Evolutionary conservation across 495 filamentous ascomycete genomes (phyloP).

Genomic region (Trichoderma parareesei): DNA sequence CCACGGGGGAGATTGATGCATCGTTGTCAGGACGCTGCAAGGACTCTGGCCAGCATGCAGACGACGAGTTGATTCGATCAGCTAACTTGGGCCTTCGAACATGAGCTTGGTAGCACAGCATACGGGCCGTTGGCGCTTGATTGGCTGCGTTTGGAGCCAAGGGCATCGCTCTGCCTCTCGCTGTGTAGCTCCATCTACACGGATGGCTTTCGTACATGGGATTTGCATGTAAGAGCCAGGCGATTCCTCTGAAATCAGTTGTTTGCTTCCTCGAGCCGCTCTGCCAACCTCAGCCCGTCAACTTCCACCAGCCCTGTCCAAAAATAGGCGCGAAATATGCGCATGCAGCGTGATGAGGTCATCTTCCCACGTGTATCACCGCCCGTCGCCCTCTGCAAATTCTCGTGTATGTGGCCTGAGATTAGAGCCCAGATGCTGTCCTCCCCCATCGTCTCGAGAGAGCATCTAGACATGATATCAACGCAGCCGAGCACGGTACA

Average conservation of each 20-base stretch:
- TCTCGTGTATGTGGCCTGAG: neutral
- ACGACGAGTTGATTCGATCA: neutral
- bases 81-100: neutral
- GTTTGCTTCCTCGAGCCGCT: neutral
- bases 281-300: neutral
- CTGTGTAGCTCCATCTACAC: neutral
- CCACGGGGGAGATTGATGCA: too few species aligned
- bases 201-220: neutral
- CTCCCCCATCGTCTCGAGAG: neutral
- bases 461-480: neutral
- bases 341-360: neutral
- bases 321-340: neutral
- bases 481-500: too few species aligned
- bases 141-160: neutral
- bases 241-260: neutral
- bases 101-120: neutral
- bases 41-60: neutral
- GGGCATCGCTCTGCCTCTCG: neutral
- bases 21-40: neutral
- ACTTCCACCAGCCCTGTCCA: neutral
- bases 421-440: neutral
- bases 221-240: too few species aligned
- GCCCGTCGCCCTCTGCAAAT: neutral
- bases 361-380: neutral
- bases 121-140: neutral